Conservation (phyloP, 495 filamentous ascomycete genomes). For the Daldinia bambusicola region DNA sequence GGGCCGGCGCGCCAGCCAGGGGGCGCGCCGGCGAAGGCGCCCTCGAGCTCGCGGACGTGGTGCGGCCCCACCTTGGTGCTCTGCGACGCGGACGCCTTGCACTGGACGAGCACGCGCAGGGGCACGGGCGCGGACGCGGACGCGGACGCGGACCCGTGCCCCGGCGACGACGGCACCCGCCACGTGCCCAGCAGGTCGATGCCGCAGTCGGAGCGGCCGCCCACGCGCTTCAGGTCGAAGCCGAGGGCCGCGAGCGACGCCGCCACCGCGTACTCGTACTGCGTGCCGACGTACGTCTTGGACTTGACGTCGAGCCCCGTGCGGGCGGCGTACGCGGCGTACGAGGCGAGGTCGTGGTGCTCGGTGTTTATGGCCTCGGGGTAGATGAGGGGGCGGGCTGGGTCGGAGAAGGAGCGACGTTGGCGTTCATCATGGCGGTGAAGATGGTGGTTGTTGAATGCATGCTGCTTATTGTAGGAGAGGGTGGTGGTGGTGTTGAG, state of each 20-base stretch:
- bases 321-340: constrained; percentile 74
- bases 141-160: constrained; percentile 8
- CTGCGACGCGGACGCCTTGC: constrained; percentile 66
- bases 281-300: constrained; percentile 71
- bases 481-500: background rate
- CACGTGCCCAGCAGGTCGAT: constrained; percentile 89
- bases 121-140: constrained; percentile 44
- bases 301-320: constrained; percentile 60
- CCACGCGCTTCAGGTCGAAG: constrained; percentile 76
- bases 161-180: constrained; percentile 65
- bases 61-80: constrained; percentile 67
- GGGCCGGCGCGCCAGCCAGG: constrained; percentile 69
- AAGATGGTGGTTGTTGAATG: background rate
- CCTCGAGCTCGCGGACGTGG: constrained; percentile 85
- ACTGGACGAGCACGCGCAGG: constrained; percentile 78
- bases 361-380: constrained; percentile 58
- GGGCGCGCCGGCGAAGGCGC: constrained; percentile 76
- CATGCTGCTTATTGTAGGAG: background rate
- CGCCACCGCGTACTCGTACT: constrained; percentile 77
- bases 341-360: constrained; percentile 76
- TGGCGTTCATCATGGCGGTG: no score
- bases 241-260: constrained; percentile 67
- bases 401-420: constrained; percentile 16
- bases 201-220: constrained; percentile 78
- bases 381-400: constrained; percentile 52